Percentiles rank a stretch among this genome's conserved stretches.
Evolutionary conservation across 2,329 filamentous ascomycete genomes (phyloP).

Genomic region (Capronia americana): DNA sequence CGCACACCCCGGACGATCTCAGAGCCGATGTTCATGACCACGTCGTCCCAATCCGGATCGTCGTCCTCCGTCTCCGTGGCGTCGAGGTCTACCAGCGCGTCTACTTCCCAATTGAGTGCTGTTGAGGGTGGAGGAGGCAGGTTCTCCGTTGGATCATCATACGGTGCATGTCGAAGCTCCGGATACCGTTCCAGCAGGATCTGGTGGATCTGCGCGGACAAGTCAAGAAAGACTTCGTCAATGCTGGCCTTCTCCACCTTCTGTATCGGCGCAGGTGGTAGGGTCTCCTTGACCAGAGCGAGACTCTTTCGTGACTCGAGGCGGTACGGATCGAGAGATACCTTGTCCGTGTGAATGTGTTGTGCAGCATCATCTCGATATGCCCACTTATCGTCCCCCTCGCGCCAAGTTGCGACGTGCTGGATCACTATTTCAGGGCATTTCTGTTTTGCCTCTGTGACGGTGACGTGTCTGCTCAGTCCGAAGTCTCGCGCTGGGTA

Average conservation of each 20-base stretch:
- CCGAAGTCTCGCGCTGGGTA: slow-evolving; percentile 85
- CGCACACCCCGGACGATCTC: slow-evolving; percentile 85
- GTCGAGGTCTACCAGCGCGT: slow-evolving; percentile 81
- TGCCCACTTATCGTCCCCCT: slow-evolving; percentile 89
- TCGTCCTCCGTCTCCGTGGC: slow-evolving; percentile 73
- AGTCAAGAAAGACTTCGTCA: slow-evolving; percentile 93
- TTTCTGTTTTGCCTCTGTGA: slow-evolving; percentile 80
- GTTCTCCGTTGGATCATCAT: slow-evolving; percentile 72
- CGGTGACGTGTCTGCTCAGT: slow-evolving; percentile 77
- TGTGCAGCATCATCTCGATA: slow-evolving; percentile 82
- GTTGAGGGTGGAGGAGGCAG: slow-evolving; percentile 76
- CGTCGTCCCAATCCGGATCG: slow-evolving; percentile 95
- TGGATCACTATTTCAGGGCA: slow-evolving; percentile 85
- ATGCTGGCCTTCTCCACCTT: slow-evolving; percentile 91
- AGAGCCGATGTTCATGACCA: slow-evolving; percentile 82
- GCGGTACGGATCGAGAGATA: slow-evolving; percentile 90
- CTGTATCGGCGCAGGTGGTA: slow-evolving; percentile 68
- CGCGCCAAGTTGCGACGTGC: slow-evolving; percentile 93
- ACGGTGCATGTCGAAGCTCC: slow-evolving; percentile 71
- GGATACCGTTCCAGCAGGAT: slow-evolving; percentile 78
- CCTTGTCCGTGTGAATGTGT: slow-evolving; percentile 87
- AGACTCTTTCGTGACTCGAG: slow-evolving; percentile 83
- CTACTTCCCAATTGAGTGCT: slow-evolving; percentile 80
- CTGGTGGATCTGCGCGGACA: slow-evolving; percentile 82
- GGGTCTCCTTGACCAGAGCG: slow-evolving; percentile 73